Percentiles rank a stretch among this genome's conserved stretches.
These are phyloP conservation scores for Alternaria solani DNA, from an alignment of 2,329 filamentous ascomycete species.

Conservation along the genomic window DNA sequence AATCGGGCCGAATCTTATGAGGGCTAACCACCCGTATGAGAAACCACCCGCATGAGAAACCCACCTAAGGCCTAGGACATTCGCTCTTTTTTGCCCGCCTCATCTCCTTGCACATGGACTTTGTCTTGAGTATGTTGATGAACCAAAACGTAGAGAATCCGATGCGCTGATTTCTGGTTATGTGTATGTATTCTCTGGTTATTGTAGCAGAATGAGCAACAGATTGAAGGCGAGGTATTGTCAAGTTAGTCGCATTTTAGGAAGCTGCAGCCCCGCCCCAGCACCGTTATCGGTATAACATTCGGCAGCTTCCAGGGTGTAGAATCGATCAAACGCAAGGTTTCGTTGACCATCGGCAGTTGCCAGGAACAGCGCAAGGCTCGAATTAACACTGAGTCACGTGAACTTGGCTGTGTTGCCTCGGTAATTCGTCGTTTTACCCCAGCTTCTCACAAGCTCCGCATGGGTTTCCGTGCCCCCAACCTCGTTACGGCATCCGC, in stretches of 20 bases:
- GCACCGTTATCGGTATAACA: background rate
- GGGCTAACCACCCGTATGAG: background rate
- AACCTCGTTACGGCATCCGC: background rate
- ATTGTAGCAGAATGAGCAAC: background rate
- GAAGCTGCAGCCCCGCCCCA: background rate
- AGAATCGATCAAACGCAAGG: background rate
- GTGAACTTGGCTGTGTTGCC: background rate
- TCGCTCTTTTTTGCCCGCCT: background rate
- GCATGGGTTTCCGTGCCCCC: background rate
- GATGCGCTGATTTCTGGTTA: background rate
- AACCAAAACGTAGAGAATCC: background rate
- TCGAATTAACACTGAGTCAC: background rate
- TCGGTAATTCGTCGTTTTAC: slow-evolving; percentile 1
- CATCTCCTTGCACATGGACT: too few relatives aligned
- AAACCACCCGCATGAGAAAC: background rate
- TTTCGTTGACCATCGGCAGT: slow-evolving; percentile 4
- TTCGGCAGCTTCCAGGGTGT: background rate
- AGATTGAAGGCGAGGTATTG: background rate
- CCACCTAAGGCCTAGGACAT: background rate
- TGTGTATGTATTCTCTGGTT: background rate
- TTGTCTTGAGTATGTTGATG: background rate
- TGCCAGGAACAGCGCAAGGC: background rate
- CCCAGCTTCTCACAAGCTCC: background rate
- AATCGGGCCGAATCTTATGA: background rate
- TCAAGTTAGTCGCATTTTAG: background rate